Evolutionary conservation across 192 early-diverging fungal species (phyloP).

Genomic region (Linnemannia exigua): DNA sequence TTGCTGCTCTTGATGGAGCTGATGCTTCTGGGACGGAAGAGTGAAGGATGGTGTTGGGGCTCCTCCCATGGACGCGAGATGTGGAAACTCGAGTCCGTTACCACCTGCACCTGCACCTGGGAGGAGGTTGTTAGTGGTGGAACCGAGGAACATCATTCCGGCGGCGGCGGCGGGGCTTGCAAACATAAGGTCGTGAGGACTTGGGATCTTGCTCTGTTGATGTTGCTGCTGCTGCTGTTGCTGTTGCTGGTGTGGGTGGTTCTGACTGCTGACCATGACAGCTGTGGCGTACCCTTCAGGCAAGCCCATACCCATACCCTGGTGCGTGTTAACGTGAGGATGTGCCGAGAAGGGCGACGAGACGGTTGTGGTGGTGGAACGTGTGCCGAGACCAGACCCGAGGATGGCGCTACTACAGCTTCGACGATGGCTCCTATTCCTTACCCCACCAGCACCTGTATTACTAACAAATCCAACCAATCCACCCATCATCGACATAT

Average conservation of each 20-base stretch:
- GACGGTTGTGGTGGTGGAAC: not conserved
- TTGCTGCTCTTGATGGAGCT: not conserved
- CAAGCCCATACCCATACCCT: not conserved
- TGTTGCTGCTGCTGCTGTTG: not conserved
- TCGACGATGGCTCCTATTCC: not conserved
- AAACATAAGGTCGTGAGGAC: not conserved
- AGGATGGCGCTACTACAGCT: constrained; percentile 10
- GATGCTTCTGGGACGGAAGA: not conserved
- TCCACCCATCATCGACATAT: not conserved
- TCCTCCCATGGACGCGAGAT: not conserved
- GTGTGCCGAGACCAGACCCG: not conserved
- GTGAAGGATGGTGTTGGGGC: not conserved
- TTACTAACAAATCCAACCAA: not conserved
- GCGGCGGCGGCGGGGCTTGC: not conserved
- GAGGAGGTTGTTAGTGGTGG: not conserved
- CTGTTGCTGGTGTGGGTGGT: constrained; percentile 5
- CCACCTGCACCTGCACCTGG: not conserved
- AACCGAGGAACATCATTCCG: not conserved
- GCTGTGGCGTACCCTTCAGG: not conserved
- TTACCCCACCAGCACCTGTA: not conserved
- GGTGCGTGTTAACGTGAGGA: not conserved
- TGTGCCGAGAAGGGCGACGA: not conserved
- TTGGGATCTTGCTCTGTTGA: not conserved
- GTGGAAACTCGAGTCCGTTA: not conserved
- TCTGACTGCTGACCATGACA: not conserved